Base-by-base conservation (phyloP, 1,284 basidiomycete genomes). In the Cronartium ribicola region DNA sequence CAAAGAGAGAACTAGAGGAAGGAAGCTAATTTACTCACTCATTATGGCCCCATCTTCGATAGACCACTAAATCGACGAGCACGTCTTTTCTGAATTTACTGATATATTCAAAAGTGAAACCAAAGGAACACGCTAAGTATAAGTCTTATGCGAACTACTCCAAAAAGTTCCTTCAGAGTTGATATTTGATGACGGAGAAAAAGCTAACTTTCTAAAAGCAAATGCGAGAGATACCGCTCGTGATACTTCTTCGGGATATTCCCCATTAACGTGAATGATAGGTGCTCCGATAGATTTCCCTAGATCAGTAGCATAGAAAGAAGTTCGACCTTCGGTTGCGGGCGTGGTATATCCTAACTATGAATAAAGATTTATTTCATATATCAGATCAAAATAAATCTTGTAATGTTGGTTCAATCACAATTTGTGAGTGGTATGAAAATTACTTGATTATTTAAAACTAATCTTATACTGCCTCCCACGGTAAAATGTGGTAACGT, bases 211-310 rank as follows among this genome's bases (percentile, higher is more conserved):
- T 69, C 91, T 84, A 79, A 93, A 94, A 77, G 88, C 86, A 83
- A 92, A 89, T 0, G 90, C 91, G 10, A 89, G 85, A 75, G 90
- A 87, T 78, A 92, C 85, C 1, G 90, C 90, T 3, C 88, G 85
- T 5, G 87, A 85, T 8, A 93, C 91, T 76, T 91, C 90, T 89
- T 77, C 44, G 0, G 90, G 90, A 80, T 90, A 83, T 80, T 95
- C 92, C 5, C 92, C 92, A 78, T 94, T 94, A 76, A 94, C 91
- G 77, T 94, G 92, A n/a, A 94, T 80, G 14, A 94, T 87, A 0
- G 92, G 92, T 0, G 90, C 88, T 75, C 90, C 90, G 78, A 94
- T 89, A 86, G 91, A 91, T 82, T 94, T 94, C 4, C 89, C 91
- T 43, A 92, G 84, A 79, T 94, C 92, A 0, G 92, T 92, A 76